These are phyloP conservation scores for Phlebiopsis gigantea DNA, from an alignment of 768 basidiomycete species.

Conservation along the genomic window DNA sequence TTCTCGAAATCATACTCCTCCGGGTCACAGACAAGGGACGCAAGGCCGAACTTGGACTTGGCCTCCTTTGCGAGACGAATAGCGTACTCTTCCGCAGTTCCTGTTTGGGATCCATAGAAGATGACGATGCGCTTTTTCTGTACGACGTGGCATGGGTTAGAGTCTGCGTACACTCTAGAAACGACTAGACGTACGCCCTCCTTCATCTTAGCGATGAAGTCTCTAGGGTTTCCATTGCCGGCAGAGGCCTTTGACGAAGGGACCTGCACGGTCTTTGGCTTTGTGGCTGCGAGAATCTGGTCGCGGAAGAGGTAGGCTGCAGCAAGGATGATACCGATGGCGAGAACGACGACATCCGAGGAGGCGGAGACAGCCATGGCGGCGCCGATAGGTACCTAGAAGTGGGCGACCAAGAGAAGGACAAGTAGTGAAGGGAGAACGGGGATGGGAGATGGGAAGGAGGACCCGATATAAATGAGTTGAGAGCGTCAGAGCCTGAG, in stretches of 20 bases:
- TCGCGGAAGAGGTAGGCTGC: constrained; percentile 81
- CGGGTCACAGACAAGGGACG: constrained; percentile 95
- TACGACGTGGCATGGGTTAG: constrained; percentile 4
- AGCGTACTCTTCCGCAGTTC: constrained; percentile 97
- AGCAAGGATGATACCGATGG: constrained; percentile 70
- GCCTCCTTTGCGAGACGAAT: constrained; percentile 97
- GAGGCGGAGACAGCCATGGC: constrained; percentile 59
- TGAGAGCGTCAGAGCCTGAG: not conserved
- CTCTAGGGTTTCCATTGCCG: constrained; percentile 85
- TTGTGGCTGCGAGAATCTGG: constrained; percentile 65
- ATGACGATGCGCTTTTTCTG: constrained; percentile 97
- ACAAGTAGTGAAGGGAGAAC: constrained; percentile 8
- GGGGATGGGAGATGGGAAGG: constrained; percentile 5
- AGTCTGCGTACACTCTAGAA: not conserved
- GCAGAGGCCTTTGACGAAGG: constrained; percentile 35
- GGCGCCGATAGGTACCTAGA: constrained; percentile 9
- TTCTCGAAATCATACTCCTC: constrained; percentile 99
- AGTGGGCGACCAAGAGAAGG: constrained; percentile 6
- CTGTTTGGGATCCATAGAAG: constrained; percentile 98
- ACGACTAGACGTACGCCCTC: constrained; percentile 57
- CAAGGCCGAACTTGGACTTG: constrained; percentile 91
- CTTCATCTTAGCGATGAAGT: constrained; percentile 94
- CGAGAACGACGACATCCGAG: constrained; percentile 69
- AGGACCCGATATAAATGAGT: constrained; percentile 6
- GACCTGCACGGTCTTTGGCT: constrained; percentile 50